These are phyloP conservation scores for Colletotrichum sp. DNA, from an alignment of 2,329 filamentous ascomycete species.

Conservation along the genomic window DNA sequence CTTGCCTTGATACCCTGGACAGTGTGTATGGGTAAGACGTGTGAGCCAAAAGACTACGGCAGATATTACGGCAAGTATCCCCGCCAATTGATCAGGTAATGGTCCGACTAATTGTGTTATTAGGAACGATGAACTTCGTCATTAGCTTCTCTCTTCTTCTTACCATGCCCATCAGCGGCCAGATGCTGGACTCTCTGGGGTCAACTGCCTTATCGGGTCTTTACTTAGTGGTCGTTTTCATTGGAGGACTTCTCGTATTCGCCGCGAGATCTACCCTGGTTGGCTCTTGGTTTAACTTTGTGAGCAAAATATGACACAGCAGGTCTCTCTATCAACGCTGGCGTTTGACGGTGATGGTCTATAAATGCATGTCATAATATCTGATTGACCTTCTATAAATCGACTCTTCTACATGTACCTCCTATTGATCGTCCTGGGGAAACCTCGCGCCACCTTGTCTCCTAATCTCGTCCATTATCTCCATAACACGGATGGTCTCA, in stretches of 20 bases:
- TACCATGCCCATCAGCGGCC: conserved; percentile 48
- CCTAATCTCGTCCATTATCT: conserved; percentile 51
- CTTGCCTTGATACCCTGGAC: not conserved
- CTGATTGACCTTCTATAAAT: not conserved
- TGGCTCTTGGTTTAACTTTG: not conserved
- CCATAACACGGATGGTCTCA: conserved; percentile 50
- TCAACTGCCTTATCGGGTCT: conserved; percentile 48
- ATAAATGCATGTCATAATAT: not conserved
- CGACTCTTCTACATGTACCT: not conserved
- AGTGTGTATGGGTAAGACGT: conserved; percentile 52
- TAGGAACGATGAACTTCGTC: conserved; percentile 46
- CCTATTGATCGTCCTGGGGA: conserved; percentile 26
- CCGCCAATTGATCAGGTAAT: not conserved
- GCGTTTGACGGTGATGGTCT: not conserved
- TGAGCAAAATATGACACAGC: not conserved
- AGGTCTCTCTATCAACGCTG: not conserved
- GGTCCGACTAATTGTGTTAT: not conserved
- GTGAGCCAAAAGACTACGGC: conserved; percentile 48
- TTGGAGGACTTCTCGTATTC: conserved; percentile 34
- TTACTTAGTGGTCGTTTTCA: conserved; percentile 43
- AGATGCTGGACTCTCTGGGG: conserved; percentile 48
- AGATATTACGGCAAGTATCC: not conserved
- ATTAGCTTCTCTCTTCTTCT: conserved; percentile 49
- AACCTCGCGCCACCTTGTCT: conserved; percentile 33
- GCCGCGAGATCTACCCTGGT: conserved; percentile 23